phyloP scores from a whole-genome alignment of 257 asterid genomes.

The Gentiana straminea region DNA sequence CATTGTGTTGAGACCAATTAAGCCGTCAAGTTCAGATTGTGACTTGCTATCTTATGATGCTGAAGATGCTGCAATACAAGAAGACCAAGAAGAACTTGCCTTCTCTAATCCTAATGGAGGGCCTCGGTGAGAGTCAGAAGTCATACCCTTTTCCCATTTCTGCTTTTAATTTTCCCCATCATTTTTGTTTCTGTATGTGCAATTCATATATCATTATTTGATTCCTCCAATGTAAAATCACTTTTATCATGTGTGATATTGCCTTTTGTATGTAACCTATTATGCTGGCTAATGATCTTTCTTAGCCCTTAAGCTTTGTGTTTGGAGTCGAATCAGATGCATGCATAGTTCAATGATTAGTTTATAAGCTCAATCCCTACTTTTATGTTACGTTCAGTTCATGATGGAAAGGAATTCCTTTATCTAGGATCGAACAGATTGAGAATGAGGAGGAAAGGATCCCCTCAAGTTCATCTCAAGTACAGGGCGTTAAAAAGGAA shows the following conservation, averaged over 20 bases:
- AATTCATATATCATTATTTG: not conserved
- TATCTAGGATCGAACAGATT: conserved; percentile 9
- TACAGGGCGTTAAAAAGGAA: conserved; percentile 43
- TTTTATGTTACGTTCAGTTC: too few relatives aligned
- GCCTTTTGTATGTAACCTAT: not conserved
- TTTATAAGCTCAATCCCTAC: not conserved
- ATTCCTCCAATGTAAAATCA: not conserved
- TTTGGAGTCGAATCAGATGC: not conserved
- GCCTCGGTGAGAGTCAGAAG: conserved; percentile 18
- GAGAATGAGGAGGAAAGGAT: conserved; percentile 20
- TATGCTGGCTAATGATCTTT: not conserved
- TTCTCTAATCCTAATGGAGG: conserved; percentile 16
- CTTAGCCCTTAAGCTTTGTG: not conserved
- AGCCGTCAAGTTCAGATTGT: conserved; percentile 26
- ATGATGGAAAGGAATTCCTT: not conserved
- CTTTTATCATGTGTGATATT: not conserved
- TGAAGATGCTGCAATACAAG: conserved; percentile 15
- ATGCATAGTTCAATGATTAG: not conserved
- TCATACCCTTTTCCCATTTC: not conserved
- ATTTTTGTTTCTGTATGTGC: not conserved
- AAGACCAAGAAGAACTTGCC: conserved; percentile 13
- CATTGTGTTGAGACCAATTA: conserved; percentile 15
- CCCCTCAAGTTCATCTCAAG: conserved; percentile 15
- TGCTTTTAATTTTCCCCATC: not conserved
- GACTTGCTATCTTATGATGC: conserved; percentile 17